Conservation (phyloP, 768 basidiomycete genomes). For the Tylopilus vinaceipallidus region DNA sequence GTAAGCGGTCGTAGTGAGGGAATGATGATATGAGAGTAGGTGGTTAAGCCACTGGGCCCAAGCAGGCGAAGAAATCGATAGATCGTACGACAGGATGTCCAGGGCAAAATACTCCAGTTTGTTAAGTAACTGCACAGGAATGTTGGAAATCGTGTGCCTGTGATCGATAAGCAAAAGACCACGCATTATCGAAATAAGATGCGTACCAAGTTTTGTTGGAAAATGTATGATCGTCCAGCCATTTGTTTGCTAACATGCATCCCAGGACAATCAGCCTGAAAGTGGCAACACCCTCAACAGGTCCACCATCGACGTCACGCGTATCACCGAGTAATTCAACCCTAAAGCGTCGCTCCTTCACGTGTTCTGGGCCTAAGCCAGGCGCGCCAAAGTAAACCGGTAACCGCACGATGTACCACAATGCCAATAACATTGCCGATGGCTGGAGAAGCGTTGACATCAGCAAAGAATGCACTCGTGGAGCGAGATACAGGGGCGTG, state of each 20-base stretch:
- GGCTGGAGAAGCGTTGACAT: slow-evolving; percentile 81
- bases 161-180: slow-evolving; percentile 3
- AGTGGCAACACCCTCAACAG: slow-evolving; percentile 56
- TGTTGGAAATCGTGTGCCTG: slow-evolving; percentile 80
- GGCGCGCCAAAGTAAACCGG: slow-evolving; percentile 64
- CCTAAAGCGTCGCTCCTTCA: slow-evolving; percentile 64
- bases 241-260: slow-evolving; percentile 86
- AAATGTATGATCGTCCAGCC: slow-evolving; percentile 87
- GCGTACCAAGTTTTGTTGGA: slow-evolving; percentile 86
- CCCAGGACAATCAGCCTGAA: slow-evolving; percentile 77
- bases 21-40: slow-evolving; percentile 61
- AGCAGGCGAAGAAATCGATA: slow-evolving; percentile 59
- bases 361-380: slow-evolving; percentile 48
- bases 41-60: slow-evolving; percentile 76
- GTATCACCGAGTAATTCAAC: slow-evolving; percentile 57
- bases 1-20: slow-evolving; percentile 54
- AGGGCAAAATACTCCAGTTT: slow-evolving; percentile 67
- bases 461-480: slow-evolving; percentile 67
- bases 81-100: slow-evolving; percentile 67
- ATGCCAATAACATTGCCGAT: slow-evolving; percentile 70
- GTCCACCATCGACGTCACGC: slow-evolving; percentile 41
- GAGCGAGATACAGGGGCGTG: slow-evolving; percentile 47
- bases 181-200: not conserved
- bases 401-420: slow-evolving; percentile 81
- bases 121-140: slow-evolving; percentile 70